A percentile compares a stretch with the other conserved stretches of the same genome.
phyloP scores from a whole-genome alignment of 1,284 basidiomycete species.

The Jaminaea rosea region DNA sequence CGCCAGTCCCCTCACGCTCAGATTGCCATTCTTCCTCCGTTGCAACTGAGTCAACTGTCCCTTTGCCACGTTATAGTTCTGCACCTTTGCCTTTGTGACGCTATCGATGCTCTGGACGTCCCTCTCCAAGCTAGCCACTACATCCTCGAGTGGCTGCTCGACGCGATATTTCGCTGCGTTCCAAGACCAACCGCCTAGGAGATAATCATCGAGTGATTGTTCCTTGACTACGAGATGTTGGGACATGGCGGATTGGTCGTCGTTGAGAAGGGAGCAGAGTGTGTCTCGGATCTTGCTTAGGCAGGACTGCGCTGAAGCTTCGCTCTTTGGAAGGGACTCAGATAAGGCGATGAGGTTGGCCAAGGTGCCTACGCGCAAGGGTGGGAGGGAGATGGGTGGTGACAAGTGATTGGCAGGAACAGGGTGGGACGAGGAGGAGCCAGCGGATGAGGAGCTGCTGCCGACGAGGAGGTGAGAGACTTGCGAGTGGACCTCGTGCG shows the following conservation, averaged over 20 bases:
- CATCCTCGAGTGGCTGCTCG: constrained; percentile 67
- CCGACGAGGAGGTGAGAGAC: constrained; percentile 47
- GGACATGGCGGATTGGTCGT: constrained; percentile 70
- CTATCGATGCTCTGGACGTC: constrained; percentile 48
- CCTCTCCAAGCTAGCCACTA: constrained; percentile 63
- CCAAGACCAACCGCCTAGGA: constrained; percentile 60
- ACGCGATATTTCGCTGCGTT: constrained; percentile 77
- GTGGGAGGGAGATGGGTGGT: constrained; percentile 33
- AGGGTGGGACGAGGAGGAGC: constrained; percentile 16
- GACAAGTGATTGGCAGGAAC: no score
- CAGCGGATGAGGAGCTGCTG: constrained; percentile 13
- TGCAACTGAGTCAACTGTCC: constrained; percentile 86
- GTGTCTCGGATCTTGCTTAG: constrained; percentile 92
- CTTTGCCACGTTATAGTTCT: constrained; percentile 88
- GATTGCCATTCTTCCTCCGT: constrained; percentile 90
- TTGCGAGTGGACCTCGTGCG: constrained; percentile 50
- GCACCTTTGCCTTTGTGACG: constrained; percentile 62
- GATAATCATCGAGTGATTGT: constrained; percentile 67
- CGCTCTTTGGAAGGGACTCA: constrained; percentile 85
- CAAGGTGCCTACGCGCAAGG: constrained; percentile 77
- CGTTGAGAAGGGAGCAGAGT: constrained; percentile 78
- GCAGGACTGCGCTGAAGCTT: constrained; percentile 72
- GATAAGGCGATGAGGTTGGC: constrained; percentile 80
- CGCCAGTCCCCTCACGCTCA: constrained; percentile 75
- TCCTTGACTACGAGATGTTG: constrained; percentile 82